Percentiles rank a stretch among this genome's conserved stretches.
These are phyloP conservation scores for Cnidoscolus chayamansa DNA, from an alignment of 441 rosid genomes.

Conservation along the genomic window DNA sequence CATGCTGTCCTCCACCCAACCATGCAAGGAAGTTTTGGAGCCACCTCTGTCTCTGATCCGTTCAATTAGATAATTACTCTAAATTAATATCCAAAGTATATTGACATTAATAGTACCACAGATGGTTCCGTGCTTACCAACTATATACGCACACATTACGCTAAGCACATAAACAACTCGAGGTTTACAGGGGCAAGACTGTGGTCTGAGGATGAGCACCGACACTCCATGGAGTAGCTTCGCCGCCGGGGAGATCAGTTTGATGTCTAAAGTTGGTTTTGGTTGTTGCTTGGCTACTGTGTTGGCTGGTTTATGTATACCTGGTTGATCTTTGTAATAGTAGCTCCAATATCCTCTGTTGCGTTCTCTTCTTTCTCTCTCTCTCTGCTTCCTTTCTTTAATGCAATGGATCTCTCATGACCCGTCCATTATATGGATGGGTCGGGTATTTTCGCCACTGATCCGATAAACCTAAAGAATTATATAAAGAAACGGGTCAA, in stretches of 20 bases:
- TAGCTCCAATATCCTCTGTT: too few relatives aligned
- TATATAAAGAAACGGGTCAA: too few relatives aligned
- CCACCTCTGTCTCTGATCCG: background rate
- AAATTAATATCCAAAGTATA: slow-evolving; percentile 39
- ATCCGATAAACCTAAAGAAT: too few relatives aligned
- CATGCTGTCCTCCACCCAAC: too few relatives aligned
- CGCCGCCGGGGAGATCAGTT: slow-evolving; percentile 23
- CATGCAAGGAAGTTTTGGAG: too few relatives aligned
- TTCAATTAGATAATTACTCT: slow-evolving; percentile 41
- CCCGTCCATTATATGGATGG: too few relatives aligned
- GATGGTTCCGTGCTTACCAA: slow-evolving; percentile 60
- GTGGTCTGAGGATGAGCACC: slow-evolving; percentile 54
- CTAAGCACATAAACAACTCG: slow-evolving; percentile 53
- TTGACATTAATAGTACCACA: slow-evolving; percentile 46
- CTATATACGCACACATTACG: slow-evolving; percentile 51
- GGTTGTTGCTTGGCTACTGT: slow-evolving; percentile 7
- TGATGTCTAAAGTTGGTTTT: slow-evolving; percentile 20
- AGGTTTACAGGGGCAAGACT: slow-evolving; percentile 55
- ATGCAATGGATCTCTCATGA: too few relatives aligned
- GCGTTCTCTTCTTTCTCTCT: too few relatives aligned
- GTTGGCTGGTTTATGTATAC: slow-evolving; percentile 18
- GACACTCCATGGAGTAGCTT: slow-evolving; percentile 46
- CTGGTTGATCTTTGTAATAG: background rate
- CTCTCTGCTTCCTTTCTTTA: too few relatives aligned
- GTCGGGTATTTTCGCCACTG: too few relatives aligned